Evolutionary conservation across 2,329 filamentous ascomycete species (phyloP).

Genomic region (Stenocarpella maydis): DNA sequence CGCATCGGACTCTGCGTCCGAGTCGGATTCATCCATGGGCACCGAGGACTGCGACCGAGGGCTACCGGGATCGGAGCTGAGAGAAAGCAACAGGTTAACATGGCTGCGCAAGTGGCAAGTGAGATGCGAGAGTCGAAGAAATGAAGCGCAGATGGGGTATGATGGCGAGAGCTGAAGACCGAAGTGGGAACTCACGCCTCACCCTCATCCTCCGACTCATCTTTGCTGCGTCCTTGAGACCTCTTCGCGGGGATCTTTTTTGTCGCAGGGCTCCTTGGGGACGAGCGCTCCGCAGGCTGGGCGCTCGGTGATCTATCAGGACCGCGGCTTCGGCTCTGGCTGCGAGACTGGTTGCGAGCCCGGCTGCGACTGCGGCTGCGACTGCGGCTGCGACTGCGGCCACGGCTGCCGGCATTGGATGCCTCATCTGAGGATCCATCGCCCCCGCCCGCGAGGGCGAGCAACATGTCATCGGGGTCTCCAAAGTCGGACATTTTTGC

Average conservation of each 20-base stretch:
- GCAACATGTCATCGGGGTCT: slow-evolving; percentile 84
- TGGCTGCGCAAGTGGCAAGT: neutral
- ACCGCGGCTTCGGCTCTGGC: slow-evolving; percentile 15
- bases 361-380: slow-evolving; percentile 21
- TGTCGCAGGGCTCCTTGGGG: slow-evolving; percentile 43
- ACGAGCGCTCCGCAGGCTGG: slow-evolving; percentile 24
- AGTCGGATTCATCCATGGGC: slow-evolving; percentile 89
- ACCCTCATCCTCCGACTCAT: slow-evolving; percentile 77
- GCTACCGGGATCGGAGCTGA: slow-evolving; percentile 43
- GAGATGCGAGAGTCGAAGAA: neutral
- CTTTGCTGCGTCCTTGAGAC: slow-evolving; percentile 59
- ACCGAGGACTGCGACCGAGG: slow-evolving; percentile 81
- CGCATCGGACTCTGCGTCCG: slow-evolving; percentile 67
- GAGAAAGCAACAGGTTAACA: slow-evolving; percentile 32
- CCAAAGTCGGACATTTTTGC: slow-evolving; percentile 73
- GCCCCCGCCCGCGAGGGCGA: slow-evolving; percentile 83
- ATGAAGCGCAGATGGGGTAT: slow-evolving; percentile 17
- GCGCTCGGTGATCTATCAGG: slow-evolving; percentile 48
- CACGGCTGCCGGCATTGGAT: slow-evolving; percentile 62
- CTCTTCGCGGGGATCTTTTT: slow-evolving; percentile 54
- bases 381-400: slow-evolving; percentile 53
- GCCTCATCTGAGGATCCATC: slow-evolving; percentile 68
- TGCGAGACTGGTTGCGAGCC: slow-evolving; percentile 48
- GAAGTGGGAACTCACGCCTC: slow-evolving; percentile 73
- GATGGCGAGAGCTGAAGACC: slow-evolving; percentile 31